Evolutionary conservation across 331 rosid species (phyloP).

Genomic region (Pyracantha coccinea): DNA sequence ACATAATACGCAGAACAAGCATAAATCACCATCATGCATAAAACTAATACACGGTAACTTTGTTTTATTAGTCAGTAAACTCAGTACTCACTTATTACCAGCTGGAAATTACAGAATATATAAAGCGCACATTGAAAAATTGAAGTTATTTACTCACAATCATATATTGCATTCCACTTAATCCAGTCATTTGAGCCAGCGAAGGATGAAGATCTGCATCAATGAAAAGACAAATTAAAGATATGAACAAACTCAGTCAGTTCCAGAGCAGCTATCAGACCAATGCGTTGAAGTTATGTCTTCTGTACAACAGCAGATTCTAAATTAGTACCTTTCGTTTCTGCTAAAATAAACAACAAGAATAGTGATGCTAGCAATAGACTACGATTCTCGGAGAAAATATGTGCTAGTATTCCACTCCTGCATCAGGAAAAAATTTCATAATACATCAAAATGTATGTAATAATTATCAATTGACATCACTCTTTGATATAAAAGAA

Average conservation of each 20-base stretch:
- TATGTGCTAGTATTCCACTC: conserved; percentile 46
- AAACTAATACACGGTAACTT: neutral
- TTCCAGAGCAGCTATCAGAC: neutral
- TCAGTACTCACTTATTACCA: neutral
- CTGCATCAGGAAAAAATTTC: conserved; percentile 33
- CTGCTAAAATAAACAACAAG: conserved; percentile 52
- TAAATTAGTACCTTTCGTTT: conserved; percentile 51
- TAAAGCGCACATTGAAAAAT: neutral
- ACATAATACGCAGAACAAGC: neutral
- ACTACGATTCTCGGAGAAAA: conserved; percentile 43
- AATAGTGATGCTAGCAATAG: conserved; percentile 46
- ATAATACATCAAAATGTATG: neutral
- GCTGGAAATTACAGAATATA: neutral
- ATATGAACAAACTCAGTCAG: neutral
- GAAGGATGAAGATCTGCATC: conserved; percentile 60
- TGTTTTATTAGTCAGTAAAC: neutral
- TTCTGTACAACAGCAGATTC: neutral
- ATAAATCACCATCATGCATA: neutral
- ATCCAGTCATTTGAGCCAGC: conserved; percentile 31
- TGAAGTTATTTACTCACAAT: conserved; percentile 23
- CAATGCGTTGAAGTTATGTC: neutral
- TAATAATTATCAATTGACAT: neutral
- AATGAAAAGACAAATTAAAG: neutral
- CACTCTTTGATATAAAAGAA: conserved; percentile 9
- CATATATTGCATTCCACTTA: conserved; percentile 24